A percentile compares a stretch with the other conserved stretches of the same genome.
These are phyloP conservation scores for Waltergamsia citrina DNA, from an alignment of 2,329 filamentous ascomycete species.

Conservation along the genomic window DNA sequence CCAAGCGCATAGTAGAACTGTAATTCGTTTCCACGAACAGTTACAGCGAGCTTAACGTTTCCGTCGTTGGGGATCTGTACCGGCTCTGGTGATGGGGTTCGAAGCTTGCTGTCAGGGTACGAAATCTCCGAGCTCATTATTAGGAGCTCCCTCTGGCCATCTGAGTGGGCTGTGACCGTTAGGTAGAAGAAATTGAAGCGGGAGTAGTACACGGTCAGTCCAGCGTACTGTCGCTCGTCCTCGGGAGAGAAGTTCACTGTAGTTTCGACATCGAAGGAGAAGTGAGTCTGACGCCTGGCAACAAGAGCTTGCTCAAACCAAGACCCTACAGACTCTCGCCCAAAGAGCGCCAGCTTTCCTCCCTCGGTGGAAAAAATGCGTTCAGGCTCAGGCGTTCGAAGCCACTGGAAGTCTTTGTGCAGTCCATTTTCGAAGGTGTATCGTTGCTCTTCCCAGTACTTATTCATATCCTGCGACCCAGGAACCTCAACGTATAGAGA, in stretches of 20 bases:
- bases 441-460: constrained; percentile 38
- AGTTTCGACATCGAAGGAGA: constrained; percentile 52
- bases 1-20: constrained; percentile 49
- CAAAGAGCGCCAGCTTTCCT: constrained; percentile 34
- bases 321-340: constrained; percentile 43
- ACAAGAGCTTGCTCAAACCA: constrained; percentile 51
- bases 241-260: constrained; percentile 40
- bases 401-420: constrained; percentile 46
- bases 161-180: constrained; percentile 43
- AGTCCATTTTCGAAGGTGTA: constrained; percentile 38
- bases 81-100: constrained; percentile 28
- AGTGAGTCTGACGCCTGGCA: constrained; percentile 45
- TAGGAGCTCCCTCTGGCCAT: constrained; percentile 47
- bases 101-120: constrained; percentile 40
- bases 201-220: constrained; percentile 52
- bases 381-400: constrained; percentile 44
- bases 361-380: constrained; percentile 35
- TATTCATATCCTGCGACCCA: constrained; percentile 31
- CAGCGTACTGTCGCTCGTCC: constrained; percentile 52
- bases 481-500: constrained; percentile 43
- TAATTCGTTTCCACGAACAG: constrained; percentile 38
- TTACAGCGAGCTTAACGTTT: constrained; percentile 41
- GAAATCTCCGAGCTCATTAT: constrained; percentile 47
- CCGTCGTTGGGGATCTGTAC: constrained; percentile 43
- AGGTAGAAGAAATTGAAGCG: constrained; percentile 59